Base-by-base conservation (phyloP, 345 rosid species). In the Durio zibethinus region DNA sequence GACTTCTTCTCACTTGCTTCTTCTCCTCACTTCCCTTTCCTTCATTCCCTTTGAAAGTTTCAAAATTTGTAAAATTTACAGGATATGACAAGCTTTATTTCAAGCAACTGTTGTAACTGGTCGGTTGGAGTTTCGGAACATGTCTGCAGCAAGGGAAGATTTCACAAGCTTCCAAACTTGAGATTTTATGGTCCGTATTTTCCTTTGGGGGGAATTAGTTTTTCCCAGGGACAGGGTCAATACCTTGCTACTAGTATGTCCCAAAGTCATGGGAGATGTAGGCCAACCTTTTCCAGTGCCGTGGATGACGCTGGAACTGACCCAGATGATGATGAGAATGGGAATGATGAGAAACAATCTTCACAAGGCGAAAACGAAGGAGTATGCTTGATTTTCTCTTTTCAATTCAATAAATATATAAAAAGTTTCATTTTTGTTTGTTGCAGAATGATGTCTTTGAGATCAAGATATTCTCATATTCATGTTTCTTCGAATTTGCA, bases 71-170 rank as follows among this genome's bases (percentile, higher is more conserved):
- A 15, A 14, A 14, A 38, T 59, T 76, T 83, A 43, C 86, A 85
- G 92, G 88, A 83, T 35, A 92, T 87, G 92, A 85, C 82, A 79
- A 91, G 90, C 88, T 76, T 89, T 65, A 59, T 88, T 54, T 83
- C 92, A 60, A 82, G 92, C 81, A 93, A 87, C 65, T 76, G 62
- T 61, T 86, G 85, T 76, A 87, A 84, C 76, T 90, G 89, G 86
- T 85, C 88, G 43, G 79, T 80, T 43, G 80, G 86, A 76, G 79
- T 61, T 42, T 86, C 83, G 18, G 85, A 86, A n/a, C 83, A 82
- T 31, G 72, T 78, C 38, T 75, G 73, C 73, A 79, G 69, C 59
- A 82, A 69, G 81, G 89, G 82, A 79, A 85, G 84, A 72, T 75
- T 74, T 74, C 76, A 79, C 73, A 85, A 81, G 80, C 77, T 79